Evolutionary conservation across 306 rosid genomes (phyloP).

Genomic region (Biancaea sappan): DNA sequence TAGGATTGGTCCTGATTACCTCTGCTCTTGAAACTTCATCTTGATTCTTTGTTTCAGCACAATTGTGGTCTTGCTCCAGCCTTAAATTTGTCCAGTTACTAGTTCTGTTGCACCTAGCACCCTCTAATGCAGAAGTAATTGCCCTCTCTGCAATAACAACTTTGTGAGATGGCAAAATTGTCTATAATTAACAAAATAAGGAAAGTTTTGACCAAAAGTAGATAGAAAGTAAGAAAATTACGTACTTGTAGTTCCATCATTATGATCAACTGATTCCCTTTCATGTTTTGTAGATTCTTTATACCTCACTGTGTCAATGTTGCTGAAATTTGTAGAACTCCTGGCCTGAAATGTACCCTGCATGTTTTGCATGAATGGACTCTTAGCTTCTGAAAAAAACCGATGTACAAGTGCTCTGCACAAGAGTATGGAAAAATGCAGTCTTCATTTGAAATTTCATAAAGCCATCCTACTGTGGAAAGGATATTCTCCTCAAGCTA

Average conservation of each 20-base stretch:
- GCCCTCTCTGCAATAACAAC: slow-evolving; percentile 47
- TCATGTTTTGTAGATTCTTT: slow-evolving; percentile 37
- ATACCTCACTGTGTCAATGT: slow-evolving; percentile 36
- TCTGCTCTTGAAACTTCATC: slow-evolving; percentile 37
- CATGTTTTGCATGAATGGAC: slow-evolving; percentile 48
- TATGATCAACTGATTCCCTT: slow-evolving; percentile 38
- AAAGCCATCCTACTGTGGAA: slow-evolving; percentile 38
- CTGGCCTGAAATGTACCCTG: slow-evolving; percentile 48
- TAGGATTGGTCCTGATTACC: slow-evolving; percentile 30
- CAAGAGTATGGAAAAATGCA: slow-evolving; percentile 50
- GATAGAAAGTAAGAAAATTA: slow-evolving; percentile 18
- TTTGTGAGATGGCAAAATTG: slow-evolving; percentile 23
- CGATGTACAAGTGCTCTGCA: slow-evolving; percentile 62
- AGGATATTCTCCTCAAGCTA: slow-evolving; percentile 16
- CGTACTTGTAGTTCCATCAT: slow-evolving; percentile 46
- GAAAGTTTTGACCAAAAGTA: neutral
- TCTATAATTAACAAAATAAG: neutral
- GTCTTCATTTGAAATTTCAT: slow-evolving; percentile 43
- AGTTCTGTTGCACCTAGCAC: slow-evolving; percentile 39
- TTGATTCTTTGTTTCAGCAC: slow-evolving; percentile 33
- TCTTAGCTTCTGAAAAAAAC: slow-evolving; percentile 57
- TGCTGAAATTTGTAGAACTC: slow-evolving; percentile 46
- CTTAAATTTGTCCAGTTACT: slow-evolving; percentile 33
- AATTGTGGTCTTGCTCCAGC: slow-evolving; percentile 27
- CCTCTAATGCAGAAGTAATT: slow-evolving; percentile 38